Evolutionary conservation across 2,329 filamentous ascomycete species (phyloP), one percentile per base, ranked within the genome.

Genomic region (Penicillium sp.): DNA sequence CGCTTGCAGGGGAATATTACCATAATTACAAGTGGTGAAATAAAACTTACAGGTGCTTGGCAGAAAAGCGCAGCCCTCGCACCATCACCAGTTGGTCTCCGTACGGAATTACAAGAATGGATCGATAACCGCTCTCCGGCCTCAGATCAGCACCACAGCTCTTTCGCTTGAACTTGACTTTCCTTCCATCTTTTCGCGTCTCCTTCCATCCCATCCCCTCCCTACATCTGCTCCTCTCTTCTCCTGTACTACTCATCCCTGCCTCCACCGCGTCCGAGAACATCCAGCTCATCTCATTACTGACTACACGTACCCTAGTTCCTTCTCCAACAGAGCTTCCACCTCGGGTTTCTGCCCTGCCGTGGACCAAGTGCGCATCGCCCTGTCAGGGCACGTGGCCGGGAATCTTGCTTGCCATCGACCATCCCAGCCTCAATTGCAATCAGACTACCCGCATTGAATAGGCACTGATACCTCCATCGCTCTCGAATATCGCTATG

Each of bases 401-500:
- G 19, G 53, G 26, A 54, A 38, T 30, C 17, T 52, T 45, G 50
- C 41, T 53, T 48, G 41, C 19, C 8, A 29, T 7, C 26, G 48
- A 26, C 17, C 23, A 41, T 44, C 31, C 23, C 23, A 54, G n/a
- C 4, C 19, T 49, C 11, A 11, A 38, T 15, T 52, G 15, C 15
- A 23, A 64, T 56, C 41, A 48, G 60, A 15, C 35, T 23, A 38
- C 8, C 49, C 15, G n/a, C 13, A 21, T 23, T 29, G 9, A 31
- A 44, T 29, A 29, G 11, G 50, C 17, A 55, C 44, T 26, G 44
- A 46, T n/a, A 19, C n/a, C 45, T 26, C 29, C 26, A 9, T 53
- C 17, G 19, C 31, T 21, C 23, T 19, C 26, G 9, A 50, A n/a
- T 49, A 11, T 53, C 64, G 66, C 62, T 15, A 78, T 78, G 76